Evolutionary conservation across 2,329 filamentous ascomycete species (phyloP), one percentile per base, ranked within the genome.

Genomic region (Helotiales sp.): DNA sequence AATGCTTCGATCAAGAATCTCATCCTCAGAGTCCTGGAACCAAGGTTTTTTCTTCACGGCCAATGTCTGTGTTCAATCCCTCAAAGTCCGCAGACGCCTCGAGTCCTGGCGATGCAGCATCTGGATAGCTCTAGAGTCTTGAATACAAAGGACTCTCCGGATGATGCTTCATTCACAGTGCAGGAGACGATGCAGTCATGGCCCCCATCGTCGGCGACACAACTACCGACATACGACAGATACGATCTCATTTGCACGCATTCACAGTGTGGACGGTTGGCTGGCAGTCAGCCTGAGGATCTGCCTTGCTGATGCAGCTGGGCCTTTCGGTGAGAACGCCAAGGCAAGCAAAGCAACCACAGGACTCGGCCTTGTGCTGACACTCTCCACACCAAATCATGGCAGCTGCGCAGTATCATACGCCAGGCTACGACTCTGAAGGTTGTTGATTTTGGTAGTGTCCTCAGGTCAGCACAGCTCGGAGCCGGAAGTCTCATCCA

Each of bases 291-390:
- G 33, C 52, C 53, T 51, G 38, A 36, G 36, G 33, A 47, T 55
- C 46, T 54, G 60, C 60, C 60, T 53, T 33, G 33, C 42, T 25
- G 19, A 30, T 17, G 25, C 24, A 22, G 55, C 36, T 51, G 51
- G 55, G 29, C 30, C 24, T 44, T 40, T 50, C 29, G 53, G 52
- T 46, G 49, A 58, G 55, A n/a, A n/a, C n/a, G 55, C 59, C 49
- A 55, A 33, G 30, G 49, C 59, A 58, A 6, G 9, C 40, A 44
- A 58, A 56, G 59, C 55, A 61, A 38, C 59, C 55, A 60, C 36
- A 25, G 31, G 33, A 27, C 46, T 46, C 25, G 47, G 46, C 19
- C 44, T 36, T 30, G 27, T 10, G 52, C 30, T 57, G 58, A 59
- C 58, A 50, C 40, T n/a, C 52, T 38, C 10, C 31, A n/a, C 42